Conservation (phyloP, 345 rosid genomes). For the Salix exigua region DNA sequence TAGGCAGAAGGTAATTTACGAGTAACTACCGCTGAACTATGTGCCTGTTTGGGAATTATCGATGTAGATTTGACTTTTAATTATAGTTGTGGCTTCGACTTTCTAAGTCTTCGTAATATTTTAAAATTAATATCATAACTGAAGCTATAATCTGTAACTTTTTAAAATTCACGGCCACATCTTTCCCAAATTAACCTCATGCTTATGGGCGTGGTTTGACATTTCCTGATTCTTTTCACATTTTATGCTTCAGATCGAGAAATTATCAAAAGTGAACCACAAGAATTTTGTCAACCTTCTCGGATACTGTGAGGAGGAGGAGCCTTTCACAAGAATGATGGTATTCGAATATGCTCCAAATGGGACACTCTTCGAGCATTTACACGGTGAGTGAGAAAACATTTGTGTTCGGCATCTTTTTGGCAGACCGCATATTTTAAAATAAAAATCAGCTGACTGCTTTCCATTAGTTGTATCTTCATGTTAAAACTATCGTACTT, state of each 20-base stretch:
- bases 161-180: neutral
- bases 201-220: constrained; percentile 1
- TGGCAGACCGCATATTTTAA: neutral
- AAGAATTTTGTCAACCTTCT: constrained; percentile 86
- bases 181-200: too few species aligned
- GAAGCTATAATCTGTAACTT: neutral
- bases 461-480: neutral
- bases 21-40: neutral
- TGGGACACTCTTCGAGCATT: constrained; percentile 91
- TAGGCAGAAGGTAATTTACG: constrained; percentile 62
- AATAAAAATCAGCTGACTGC: neutral
- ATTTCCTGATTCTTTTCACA: neutral
- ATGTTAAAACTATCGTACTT: neutral
- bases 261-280: constrained; percentile 76
- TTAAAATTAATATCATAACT: too few species aligned
- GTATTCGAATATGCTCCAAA: constrained; percentile 94
- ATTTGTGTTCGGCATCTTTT: neutral
- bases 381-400: constrained; percentile 57
- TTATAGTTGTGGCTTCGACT: too few species aligned
- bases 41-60: neutral
- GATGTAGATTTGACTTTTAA: too few species aligned
- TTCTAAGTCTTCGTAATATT: too few species aligned
- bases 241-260: constrained; percentile 52
- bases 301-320: constrained; percentile 77
- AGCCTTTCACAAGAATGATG: constrained; percentile 85